Percentiles rank a stretch among this genome's conserved stretches.
Conservation (phyloP, 805 yeast species). For the Candida andamanensis region DNA sequence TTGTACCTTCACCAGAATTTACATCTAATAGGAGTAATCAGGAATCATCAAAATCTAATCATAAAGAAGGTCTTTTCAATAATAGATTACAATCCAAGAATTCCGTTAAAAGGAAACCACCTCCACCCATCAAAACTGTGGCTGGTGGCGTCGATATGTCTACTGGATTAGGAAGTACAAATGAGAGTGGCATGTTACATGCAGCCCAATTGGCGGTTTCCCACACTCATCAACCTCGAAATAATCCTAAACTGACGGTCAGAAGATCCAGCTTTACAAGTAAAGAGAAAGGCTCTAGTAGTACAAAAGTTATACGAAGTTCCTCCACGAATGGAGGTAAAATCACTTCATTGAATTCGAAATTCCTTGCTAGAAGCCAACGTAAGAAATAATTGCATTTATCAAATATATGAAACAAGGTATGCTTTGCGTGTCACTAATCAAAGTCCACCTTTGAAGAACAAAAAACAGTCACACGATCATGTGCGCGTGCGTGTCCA, state of each 20-base stretch:
- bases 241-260: slow-evolving; percentile 15
- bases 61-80: slow-evolving; percentile 12
- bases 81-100: slow-evolving; percentile 14
- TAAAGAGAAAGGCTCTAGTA: slow-evolving; percentile 15
- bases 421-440: no score
- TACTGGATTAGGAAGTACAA: slow-evolving; percentile 21
- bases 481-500: slow-evolving; percentile 5
- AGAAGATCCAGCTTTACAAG: slow-evolving; percentile 35
- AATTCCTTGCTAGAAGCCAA: slow-evolving; percentile 53
- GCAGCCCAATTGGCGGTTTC: slow-evolving; percentile 43
- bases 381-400: slow-evolving; percentile 29
- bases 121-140: slow-evolving; percentile 21
- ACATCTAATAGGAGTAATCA: not conserved
- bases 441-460: no score
- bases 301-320: slow-evolving; percentile 2
- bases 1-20: slow-evolving; percentile 20
- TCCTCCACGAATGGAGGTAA: slow-evolving; percentile 2
- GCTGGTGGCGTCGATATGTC: slow-evolving; percentile 21
- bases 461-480: slow-evolving; percentile 14
- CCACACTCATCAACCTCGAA: slow-evolving; percentile 22
- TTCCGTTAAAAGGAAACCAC: slow-evolving; percentile 24
- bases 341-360: slow-evolving; percentile 57
- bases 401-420: slow-evolving; percentile 1
- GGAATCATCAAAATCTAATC: not conserved
- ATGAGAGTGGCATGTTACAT: slow-evolving; percentile 27